phyloP scores from a whole-genome alignment of 768 basidiomycete species.

The Plicaturopsis crispa region DNA sequence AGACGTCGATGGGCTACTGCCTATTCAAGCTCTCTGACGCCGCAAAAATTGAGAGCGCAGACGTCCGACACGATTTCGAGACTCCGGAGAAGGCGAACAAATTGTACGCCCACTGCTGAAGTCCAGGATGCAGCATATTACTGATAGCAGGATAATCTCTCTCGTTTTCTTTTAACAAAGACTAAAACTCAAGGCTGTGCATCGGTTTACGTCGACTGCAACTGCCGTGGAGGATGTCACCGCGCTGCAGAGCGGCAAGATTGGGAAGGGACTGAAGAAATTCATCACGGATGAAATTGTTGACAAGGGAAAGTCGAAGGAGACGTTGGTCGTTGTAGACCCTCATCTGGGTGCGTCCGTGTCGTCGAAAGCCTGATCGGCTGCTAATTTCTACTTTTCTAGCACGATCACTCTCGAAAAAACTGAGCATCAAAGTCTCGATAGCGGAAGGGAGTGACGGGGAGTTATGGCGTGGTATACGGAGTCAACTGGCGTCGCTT shows the following conservation, averaged over 20 bases:
- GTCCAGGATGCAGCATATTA: neutral
- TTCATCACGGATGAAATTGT: slow-evolving; percentile 84
- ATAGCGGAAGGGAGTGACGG: slow-evolving; percentile 44
- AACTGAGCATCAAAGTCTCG: slow-evolving; percentile 83
- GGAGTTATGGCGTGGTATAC: slow-evolving; percentile 95
- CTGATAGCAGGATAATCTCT: neutral
- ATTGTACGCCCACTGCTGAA: slow-evolving; percentile 51
- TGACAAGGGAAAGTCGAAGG: slow-evolving; percentile 88
- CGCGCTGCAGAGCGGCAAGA: slow-evolving; percentile 84
- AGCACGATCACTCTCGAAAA: slow-evolving; percentile 89
- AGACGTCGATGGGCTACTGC: slow-evolving; percentile 94
- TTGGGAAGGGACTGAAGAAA: slow-evolving; percentile 89
- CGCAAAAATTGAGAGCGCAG: slow-evolving; percentile 78
- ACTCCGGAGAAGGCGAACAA: slow-evolving; percentile 88
- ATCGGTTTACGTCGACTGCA: slow-evolving; percentile 95
- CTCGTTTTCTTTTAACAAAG: slow-evolving; percentile 39
- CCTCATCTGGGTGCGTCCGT: slow-evolving; percentile 74
- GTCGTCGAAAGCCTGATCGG: neutral
- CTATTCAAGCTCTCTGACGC: slow-evolving; percentile 93
- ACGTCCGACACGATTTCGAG: slow-evolving; percentile 90
- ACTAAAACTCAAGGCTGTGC: slow-evolving; percentile 89
- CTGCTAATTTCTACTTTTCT: slow-evolving; percentile 6
- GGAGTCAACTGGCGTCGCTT: slow-evolving; percentile 78
- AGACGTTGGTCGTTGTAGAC: slow-evolving; percentile 80
- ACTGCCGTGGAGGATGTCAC: slow-evolving; percentile 96